These are phyloP conservation scores for Fusarium chlamydosporum DNA, from an alignment of 2,329 filamentous ascomycete species.

Conservation along the genomic window DNA sequence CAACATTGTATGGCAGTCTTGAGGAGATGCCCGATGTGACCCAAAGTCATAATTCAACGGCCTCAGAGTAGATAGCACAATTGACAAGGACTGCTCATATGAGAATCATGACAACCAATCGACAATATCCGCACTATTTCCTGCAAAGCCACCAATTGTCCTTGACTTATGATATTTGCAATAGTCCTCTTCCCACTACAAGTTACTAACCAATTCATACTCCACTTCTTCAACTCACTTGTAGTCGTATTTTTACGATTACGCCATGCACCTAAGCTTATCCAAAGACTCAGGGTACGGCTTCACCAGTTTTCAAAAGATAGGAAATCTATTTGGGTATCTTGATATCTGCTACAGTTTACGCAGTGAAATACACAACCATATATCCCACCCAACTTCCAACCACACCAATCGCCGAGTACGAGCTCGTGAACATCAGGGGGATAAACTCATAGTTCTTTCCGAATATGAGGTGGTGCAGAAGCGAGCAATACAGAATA, in stretches of 20 bases:
- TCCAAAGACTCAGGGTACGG: background rate
- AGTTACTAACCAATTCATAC: background rate
- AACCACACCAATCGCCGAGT: conserved; percentile 93
- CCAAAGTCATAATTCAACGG: background rate
- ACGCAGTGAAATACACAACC: conserved; percentile 85
- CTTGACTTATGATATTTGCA: background rate
- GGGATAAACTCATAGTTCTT: conserved; percentile 89
- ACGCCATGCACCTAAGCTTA: background rate
- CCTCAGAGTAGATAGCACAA: background rate
- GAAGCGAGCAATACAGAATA: conserved; percentile 86
- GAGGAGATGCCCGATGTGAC: background rate
- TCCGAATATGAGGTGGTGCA: conserved; percentile 88
- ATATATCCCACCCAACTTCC: conserved; percentile 96
- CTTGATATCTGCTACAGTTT: conserved; percentile 31
- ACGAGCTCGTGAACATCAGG: conserved; percentile 96
- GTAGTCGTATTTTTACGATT: background rate
- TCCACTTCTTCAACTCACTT: background rate
- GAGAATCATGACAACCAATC: background rate
- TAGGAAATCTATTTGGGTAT: conserved; percentile 48
- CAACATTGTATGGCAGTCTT: background rate
- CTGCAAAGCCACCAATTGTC: background rate
- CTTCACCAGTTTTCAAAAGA: background rate
- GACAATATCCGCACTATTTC: background rate
- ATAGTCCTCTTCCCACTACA: background rate
- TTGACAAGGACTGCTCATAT: background rate